Conservation (phyloP, 108 stramenopile genomes). For the Discostella stelligeroides region DNA sequence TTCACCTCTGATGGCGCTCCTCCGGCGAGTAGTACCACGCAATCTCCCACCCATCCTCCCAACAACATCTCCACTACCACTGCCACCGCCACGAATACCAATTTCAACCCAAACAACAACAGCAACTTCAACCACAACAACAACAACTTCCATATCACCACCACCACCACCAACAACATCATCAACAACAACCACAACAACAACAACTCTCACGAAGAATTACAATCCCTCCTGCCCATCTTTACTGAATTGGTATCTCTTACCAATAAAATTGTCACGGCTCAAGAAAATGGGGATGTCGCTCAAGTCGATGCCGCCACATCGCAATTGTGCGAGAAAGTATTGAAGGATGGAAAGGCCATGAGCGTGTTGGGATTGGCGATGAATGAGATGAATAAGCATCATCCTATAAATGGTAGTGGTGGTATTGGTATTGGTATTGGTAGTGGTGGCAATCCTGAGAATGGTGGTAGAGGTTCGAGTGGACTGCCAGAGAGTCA, state of each 20-base stretch:
- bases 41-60: too few relatives aligned
- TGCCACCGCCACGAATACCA: too few relatives aligned
- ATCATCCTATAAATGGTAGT: too few relatives aligned
- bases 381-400: conserved; percentile 10
- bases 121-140: neutral
- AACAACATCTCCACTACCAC: neutral
- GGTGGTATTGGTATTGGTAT: too few relatives aligned
- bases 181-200: too few relatives aligned
- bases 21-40: too few relatives aligned
- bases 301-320: conserved; percentile 7
- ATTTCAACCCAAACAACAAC: too few relatives aligned
- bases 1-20: too few relatives aligned
- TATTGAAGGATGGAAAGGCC: conserved; percentile 6
- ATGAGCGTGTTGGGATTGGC: neutral
- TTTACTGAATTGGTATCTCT: conserved; percentile 6
- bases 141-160: too few relatives aligned
- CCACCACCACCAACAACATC: neutral
- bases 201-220: neutral
- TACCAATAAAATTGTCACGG: conserved; percentile 4
- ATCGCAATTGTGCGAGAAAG: neutral
- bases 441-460: too few relatives aligned
- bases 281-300: conserved; percentile 1
- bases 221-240: neutral
- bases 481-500: too few relatives aligned
- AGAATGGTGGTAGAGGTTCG: too few relatives aligned